Evolutionary conservation across 1,284 basidiomycete genomes (phyloP).

Genomic region (Puccinia hordei): DNA sequence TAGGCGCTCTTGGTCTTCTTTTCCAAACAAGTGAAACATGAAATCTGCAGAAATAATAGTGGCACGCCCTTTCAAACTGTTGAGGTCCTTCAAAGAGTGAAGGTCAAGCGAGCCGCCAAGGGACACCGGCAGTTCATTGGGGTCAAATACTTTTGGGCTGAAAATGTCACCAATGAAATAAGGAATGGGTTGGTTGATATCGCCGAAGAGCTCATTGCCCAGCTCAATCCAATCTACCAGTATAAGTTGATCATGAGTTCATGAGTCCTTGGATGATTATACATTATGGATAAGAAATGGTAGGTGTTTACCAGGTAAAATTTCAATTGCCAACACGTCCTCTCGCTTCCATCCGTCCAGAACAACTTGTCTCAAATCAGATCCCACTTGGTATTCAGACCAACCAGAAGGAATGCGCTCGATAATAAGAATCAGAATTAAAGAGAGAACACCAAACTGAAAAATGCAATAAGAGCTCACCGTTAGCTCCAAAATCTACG

Average conservation of each 20-base stretch:
- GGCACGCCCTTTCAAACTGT: constrained; percentile 11
- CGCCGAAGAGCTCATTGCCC: constrained; percentile 10
- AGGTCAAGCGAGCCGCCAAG: neutral
- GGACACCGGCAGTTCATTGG: neutral
- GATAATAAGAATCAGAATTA: too few relatives aligned
- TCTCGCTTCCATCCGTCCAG: constrained; percentile 29
- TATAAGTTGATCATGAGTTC: neutral
- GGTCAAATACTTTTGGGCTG: neutral
- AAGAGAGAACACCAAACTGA: neutral
- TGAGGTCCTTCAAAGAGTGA: constrained; percentile 25
- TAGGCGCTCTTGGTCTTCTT: constrained; percentile 21
- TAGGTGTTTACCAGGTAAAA: neutral
- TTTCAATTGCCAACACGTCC: constrained; percentile 18
- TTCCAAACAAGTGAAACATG: constrained; percentile 29
- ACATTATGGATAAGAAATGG: neutral
- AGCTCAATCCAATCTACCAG: constrained; percentile 9
- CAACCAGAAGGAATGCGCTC: neutral
- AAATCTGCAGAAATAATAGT: constrained; percentile 1
- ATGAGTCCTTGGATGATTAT: neutral
- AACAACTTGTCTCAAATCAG: constrained; percentile 28
- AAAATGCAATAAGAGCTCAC: neutral
- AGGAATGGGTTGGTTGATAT: neutral
- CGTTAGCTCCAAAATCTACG: constrained; percentile 26
- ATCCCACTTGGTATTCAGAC: neutral
- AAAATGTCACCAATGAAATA: constrained; percentile 37